Evolutionary conservation across 2,329 filamentous ascomycete species (phyloP), one percentile per base, ranked within the genome.

Genomic region (Elsinoe ampelina): DNA sequence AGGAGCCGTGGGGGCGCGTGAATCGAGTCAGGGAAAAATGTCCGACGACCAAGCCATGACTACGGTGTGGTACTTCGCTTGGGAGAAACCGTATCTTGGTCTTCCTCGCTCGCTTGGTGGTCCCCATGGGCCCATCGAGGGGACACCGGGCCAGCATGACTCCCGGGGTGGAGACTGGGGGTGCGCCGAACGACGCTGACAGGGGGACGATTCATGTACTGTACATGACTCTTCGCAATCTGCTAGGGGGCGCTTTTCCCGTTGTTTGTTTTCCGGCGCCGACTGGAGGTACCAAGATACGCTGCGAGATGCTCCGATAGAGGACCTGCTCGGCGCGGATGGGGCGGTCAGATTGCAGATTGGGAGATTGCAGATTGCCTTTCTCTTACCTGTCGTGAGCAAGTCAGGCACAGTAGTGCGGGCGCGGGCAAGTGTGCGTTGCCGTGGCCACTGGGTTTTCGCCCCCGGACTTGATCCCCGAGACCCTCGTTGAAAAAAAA

Each of bases 21-120:
- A 30, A 30, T 30, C 48, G 48, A 52, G 48, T 52, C 48, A 52
- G 48, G 11, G 2, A 39, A 52, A 52, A 52, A 52, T 52, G 26
- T 15, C 48, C 48, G 48, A 52, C 34, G n/a, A 39, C 48, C 32
- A 19, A 20, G 48, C 15, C 15, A 52, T 52, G 48, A 52, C 48
- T 30, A 7, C 26, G 22, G 22, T 30, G 8, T 30, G 4, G 26
- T 30, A 30, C 26, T 52, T 52, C 48, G 48, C 48, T 52, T 52
- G 34, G 17, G 34, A 45, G 41, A 11, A 45, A 22, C n/a, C 12
- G 19, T 22, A 13, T 22, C 15, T 19, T 17, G n/a, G n/a, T 8
- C 30, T n/a, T 17, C 15, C 22, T 38, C 17, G 48, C n/a, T n/a
- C n/a, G n/a, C n/a, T n/a, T n/a, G n/a, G n/a, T n/a, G n/a, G n/a